Conservation (phyloP, 2,329 filamentous ascomycete species). For the Ophiosphaerella narmari region DNA sequence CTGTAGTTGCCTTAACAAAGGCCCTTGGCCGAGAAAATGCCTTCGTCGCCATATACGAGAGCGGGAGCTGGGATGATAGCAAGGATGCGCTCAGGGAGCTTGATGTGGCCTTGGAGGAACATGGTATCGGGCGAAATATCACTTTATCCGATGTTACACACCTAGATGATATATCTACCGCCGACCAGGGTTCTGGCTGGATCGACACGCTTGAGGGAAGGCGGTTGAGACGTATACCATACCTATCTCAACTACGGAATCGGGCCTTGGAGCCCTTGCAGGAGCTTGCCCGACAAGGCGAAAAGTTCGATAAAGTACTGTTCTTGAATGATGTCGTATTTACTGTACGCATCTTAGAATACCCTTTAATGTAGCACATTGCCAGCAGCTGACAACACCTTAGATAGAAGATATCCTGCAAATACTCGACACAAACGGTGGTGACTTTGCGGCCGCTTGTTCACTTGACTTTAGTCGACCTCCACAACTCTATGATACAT, state of each 20-base stretch:
- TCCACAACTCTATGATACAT: conserved; percentile 64
- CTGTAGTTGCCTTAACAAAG: conserved; percentile 60
- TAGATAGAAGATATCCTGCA: conserved; percentile 58
- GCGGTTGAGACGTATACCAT: conserved; percentile 69
- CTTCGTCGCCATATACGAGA: conserved; percentile 69
- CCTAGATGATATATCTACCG: neutral
- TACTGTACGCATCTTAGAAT: conserved; percentile 11
- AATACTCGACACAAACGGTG: conserved; percentile 60
- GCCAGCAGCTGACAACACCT: too few species aligned
- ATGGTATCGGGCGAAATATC: conserved; percentile 60
- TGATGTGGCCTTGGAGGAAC: conserved; percentile 55
- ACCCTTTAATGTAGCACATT: too few species aligned
- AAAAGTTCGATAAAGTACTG: conserved; percentile 60
- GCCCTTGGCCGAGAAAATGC: conserved; percentile 66
- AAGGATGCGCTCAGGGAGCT: conserved; percentile 64
- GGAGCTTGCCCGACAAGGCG: conserved; percentile 55
- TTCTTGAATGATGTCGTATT: conserved; percentile 68
- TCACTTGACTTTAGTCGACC: conserved; percentile 62
- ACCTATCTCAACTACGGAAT: conserved; percentile 67
- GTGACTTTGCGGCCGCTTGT: conserved; percentile 65
- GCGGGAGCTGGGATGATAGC: conserved; percentile 68
- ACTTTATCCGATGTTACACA: conserved; percentile 61
- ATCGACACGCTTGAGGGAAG: conserved; percentile 50
- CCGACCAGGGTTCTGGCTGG: neutral
- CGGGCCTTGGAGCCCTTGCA: conserved; percentile 62